Base-by-base conservation (phyloP, 1,284 basidiomycete genomes). In the Psilocybe mexicana region DNA sequence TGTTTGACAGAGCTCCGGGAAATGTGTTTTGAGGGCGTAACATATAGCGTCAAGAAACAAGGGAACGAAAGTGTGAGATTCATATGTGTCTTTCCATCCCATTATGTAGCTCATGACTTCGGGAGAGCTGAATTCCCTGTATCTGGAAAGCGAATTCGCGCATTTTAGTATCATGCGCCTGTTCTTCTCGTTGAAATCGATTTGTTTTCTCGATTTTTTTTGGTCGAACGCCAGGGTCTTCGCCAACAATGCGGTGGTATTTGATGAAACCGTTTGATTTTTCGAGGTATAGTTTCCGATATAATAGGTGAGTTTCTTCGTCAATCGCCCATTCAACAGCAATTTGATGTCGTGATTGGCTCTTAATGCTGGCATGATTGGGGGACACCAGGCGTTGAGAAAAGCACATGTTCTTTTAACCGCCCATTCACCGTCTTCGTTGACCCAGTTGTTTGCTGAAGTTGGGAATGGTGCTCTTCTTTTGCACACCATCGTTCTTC, bases 61-160 rank as follows among this genome's bases (percentile, higher is more conserved):
- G 18, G 52, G 3, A 57, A 49, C 45, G 24, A 24, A 57, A 24
- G 36, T 18, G 26, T 57, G 56, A 6, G 49, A 57, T 48, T 48
- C 33, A 26, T 57, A 57, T 10, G 43, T 28, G 24, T 57, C 56
- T 8, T 11, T 11, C 35, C 42, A 47, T 1, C 56, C 56, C 50
- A 52, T 57, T 2, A 57, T 42, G 40, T 58, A 42, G 65, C 48
- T 0, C 67, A 76, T 68, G 0, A 76, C 67, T 62, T 74, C 66
- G 0, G 72, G 69, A 0, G 61, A 71, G 3, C 69, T 62, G 0
- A 78, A 49, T 53, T 79, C 76, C 55, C 75, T 70, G 25, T 77
- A 58, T 0, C 68, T 38, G 43, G 69, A 76, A 3, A 76, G 51
- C 0, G 65, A 59, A 58, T 76, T 66, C 63, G 47, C 64, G 58